Evolutionary conservation across 2,329 filamentous ascomycete genomes (phyloP).

Genomic region (Colletotrichum sp.): DNA sequence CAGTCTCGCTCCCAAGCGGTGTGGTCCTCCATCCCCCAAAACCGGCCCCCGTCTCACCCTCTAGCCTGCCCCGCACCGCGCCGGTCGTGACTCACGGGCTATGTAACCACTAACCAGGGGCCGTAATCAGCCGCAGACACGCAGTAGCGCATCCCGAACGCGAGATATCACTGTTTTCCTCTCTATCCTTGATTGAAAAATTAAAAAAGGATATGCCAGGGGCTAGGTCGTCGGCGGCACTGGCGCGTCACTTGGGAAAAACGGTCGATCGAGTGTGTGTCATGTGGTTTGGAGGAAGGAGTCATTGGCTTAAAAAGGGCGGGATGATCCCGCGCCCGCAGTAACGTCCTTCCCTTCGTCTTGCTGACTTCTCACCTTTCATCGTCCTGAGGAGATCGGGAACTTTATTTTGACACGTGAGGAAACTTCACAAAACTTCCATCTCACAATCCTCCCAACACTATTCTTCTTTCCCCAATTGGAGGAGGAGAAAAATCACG

Average conservation of each 20-base stretch:
- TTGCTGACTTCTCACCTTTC: not conserved
- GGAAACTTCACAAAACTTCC: not conserved
- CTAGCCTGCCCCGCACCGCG: not conserved
- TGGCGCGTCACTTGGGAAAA: not conserved
- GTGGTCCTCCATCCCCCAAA: not conserved
- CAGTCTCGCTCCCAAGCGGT: constrained; percentile 27
- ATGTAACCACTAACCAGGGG: not conserved
- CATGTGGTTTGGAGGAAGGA: not conserved
- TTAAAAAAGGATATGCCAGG: not conserved
- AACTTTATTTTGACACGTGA: not conserved
- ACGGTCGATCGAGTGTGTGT: not conserved
- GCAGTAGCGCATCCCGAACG: not conserved
- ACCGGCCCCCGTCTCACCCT: not conserved
- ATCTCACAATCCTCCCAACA: not conserved
- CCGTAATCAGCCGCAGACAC: not conserved
- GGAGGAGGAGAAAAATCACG: not conserved
- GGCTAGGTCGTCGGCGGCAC: not conserved
- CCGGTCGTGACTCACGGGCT: constrained; percentile 29
- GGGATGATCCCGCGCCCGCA: constrained; percentile 2
- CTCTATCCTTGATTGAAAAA: not conserved
- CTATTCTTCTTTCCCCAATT: not conserved
- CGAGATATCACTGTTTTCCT: not conserved
- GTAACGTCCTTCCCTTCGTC: not conserved
- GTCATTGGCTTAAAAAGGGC: constrained; percentile 6
- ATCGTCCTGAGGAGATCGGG: not conserved